Base-by-base conservation (phyloP, 2,329 filamentous ascomycete genomes). In the Acephala macrosclerotiorum region DNA sequence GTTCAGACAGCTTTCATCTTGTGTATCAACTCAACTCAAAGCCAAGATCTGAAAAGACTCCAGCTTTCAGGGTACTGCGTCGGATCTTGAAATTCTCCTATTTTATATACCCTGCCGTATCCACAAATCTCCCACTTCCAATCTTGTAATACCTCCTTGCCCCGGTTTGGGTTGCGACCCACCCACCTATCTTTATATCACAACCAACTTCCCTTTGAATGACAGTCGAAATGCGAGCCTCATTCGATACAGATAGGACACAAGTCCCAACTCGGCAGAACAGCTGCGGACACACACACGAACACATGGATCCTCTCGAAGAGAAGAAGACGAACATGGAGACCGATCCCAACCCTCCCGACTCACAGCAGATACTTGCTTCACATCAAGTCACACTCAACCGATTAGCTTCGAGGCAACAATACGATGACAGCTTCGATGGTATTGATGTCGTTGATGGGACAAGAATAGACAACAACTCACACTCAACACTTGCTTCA, bases 201-300 rank as follows among this genome's bases (percentile, higher is more conserved):
- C 25, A 29, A 16, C 26, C 49, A 29, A 11, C 49, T 18, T 49
- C 45, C 49, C 12, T 25, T 33, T 53, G 49, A 26, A 22, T 22
- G 25, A 53, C 9, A 26, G 26, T 6, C 40, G 20, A 49, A 26
- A 60, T 49, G 58, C 38, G 58, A n/a, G 9, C 42, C 8, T 60
- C 58, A 4, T 49, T 47, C 58, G 58, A 60, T 12, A 60, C 58
- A 49, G 58, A 60, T 16, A 35, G 58, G 38, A 60, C 58, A 25
- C 58, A 60, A 33, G 58, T 60, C 16, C 58, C 58, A 35, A 60
- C 58, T n/a, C 25, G 58, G 14, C 45, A 45, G n/a, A 47, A 60
- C 42, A 60, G 58, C 18, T 11, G 49, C 16, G 58, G 38, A 49
- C 42, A 60, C n/a, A 20, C 20, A 47, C 58, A 60, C n/a, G 25